Base-by-base conservation (phyloP, 257 asterid species). In the Petrea volubilis region DNA sequence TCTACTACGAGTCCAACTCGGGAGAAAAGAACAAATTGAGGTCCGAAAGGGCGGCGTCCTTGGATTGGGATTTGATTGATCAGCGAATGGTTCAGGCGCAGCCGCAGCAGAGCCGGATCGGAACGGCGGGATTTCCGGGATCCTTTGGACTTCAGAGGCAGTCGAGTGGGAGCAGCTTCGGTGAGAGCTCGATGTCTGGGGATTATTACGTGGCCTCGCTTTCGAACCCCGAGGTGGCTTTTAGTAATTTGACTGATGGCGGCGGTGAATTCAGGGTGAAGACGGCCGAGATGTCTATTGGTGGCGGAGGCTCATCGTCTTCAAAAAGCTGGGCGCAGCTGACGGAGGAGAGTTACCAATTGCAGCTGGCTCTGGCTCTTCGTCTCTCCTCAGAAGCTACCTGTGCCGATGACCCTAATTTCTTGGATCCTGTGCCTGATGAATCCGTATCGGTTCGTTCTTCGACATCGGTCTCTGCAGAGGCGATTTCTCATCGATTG, bases 321-420 rank as follows among this genome's bases (percentile, higher is more conserved):
- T 78, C 84, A 1, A 92, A 87, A 87, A 95, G 98, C 80, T 95
- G 99, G 99, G 98, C 99, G 41, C 97, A 82, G 83, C 97, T 92
- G 87, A 95, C 96, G 74, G 99, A 90, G 83, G 98, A 95, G 90
- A 92, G 97, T 74, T 95, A 95, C 67, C 97, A 87, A 72, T 70
- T 95, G 86, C 99, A 92, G 86, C 76, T 92, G 83, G 96, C 97
- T 12, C 71, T 95, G 81, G 98, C 98, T 53, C 89, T 95, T 25
- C 90, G 98, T 58, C 85, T 95, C n/a, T 90, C 97, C 0, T 74
- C 92, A 4, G 97, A 92, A 76, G 98, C 98, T 50, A 78, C 94
- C 0, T 82, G 96, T 64, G 97, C 90, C 5, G 90, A 87, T 67
- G 92, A 90, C 77, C 96, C 97, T 27, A 85, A 92, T 81, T 88